Base-by-base conservation (phyloP, 164 flowering plant species). In the Echeveria elegans region DNA sequence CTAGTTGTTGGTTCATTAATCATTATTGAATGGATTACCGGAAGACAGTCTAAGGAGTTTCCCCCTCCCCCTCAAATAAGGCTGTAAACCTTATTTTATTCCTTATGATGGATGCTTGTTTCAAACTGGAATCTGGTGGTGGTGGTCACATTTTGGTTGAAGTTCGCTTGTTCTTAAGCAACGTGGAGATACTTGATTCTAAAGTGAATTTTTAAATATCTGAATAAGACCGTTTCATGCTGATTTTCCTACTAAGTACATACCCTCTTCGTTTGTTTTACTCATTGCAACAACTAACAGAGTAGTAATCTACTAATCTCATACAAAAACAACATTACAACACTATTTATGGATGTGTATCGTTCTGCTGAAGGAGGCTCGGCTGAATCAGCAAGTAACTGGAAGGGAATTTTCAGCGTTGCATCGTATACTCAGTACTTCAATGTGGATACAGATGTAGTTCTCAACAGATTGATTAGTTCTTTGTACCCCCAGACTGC, bases 371-470 rank as follows among this genome's bases (percentile, higher is more conserved):
- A 82, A 60, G 88, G 77, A 70, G 83, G 78, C 75, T 97, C 82
- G 63, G 83, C 77, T 69, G 91, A 80, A 63, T 71, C 86, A 53
- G 61, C 85, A 45, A 85, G 71, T 73, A 80, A 72, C 63, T 92
- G 97, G 97, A 85, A 80, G 64, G 98, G 98, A 67, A 72, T 83
- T 1, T 87, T 90, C 63, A 92, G 75, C 75, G 66, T 92, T 75
- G 79, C 86, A 38, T 90, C 99, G 7, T 95, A 95, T 74, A 78
- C 82, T n/a, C 90, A 88, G 59, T 95, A 78, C 75, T 95, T 95
- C 72, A 80, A 95, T 78, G 98, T 92, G 72, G 99, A 95, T 71
- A 90, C 97, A 45, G 96, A 92, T 72, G 62, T 84, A 72, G 92
- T 95, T 34, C 24, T 90, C 65, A 90, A 86, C 72, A 83, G 99